Evolutionary conservation across 371 early-diverging fungal species (phyloP), one percentile per base, ranked within the genome.

Genomic region (Capillidium rhysosporum): DNA sequence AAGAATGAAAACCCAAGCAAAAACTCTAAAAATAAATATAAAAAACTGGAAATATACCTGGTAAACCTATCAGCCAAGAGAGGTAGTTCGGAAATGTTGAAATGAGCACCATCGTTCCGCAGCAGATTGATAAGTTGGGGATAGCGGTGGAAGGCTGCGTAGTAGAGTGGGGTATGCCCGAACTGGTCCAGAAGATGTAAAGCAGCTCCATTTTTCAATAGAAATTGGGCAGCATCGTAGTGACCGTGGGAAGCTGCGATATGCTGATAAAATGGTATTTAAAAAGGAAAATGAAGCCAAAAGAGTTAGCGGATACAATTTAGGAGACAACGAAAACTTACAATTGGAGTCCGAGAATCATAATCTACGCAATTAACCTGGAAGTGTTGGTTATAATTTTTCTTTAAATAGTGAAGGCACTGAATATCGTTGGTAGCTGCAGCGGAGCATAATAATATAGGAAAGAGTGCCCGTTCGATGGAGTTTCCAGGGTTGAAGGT

Each of bases 181-280:
- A 71, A 70, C 29, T 79, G 70, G 66, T 94, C 94, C n/a, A 89
- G 79, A 18, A 79, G 70, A 63, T 96, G 95, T n/a, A 94, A 83
- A 34, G 81, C 80, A 1, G 93, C 89, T 0, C 97, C 97, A 51
- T 84, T 78, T 21, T 69, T 59, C 10, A 95, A 63, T 47, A 94
- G 61, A 55, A 79, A 86, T 46, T 83, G 73, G 0, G 82, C 82
- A 16, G 79, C 71, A 0, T 69, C 69, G 2, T 72, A 57, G 52
- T 88, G 77, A 7, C 87, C 86, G 31, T 83, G 82, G 5, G 80
- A 67, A 53, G 83, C 78, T 0, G 93, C 93, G n/a, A 90, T 72
- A 60, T 93, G 93, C 55, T 61, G 28, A 0, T 20, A 10, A 14
- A 30, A 21, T 28, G n/a, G 34, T 34, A 34, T 4, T 7, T 34